Evolutionary conservation across 345 rosid genomes (phyloP).

Genomic region (Lepidium aucheri): DNA sequence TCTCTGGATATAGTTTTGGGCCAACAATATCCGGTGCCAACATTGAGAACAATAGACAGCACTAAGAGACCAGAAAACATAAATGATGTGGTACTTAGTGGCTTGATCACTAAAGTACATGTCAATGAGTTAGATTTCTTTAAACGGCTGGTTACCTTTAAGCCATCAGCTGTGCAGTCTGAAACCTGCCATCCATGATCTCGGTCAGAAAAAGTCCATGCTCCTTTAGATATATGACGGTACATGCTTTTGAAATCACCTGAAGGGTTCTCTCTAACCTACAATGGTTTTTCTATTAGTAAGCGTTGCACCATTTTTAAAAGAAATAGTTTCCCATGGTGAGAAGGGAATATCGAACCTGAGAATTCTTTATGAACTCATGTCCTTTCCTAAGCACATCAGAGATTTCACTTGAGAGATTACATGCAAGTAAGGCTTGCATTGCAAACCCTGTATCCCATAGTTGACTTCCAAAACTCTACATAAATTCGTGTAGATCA

Average conservation of each 20-base stretch:
- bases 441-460: constrained; percentile 50
- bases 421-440: constrained; percentile 39
- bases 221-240: constrained; percentile 61
- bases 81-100: background rate
- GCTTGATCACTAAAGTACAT: background rate
- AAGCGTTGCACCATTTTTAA: background rate
- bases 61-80: constrained; percentile 14
- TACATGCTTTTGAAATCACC: constrained; percentile 50
- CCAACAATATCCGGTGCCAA: constrained; percentile 42
- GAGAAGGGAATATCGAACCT: constrained; percentile 26
- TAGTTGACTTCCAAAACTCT: constrained; percentile 55
- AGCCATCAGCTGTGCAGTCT: constrained; percentile 64
- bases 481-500: background rate
- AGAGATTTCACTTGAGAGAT: constrained; percentile 29
- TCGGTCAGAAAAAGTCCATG: constrained; percentile 64
- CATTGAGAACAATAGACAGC: constrained; percentile 39
- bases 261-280: constrained; percentile 16
- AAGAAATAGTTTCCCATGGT: background rate
- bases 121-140: background rate
- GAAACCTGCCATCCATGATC: constrained; percentile 79
- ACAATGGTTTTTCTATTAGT: background rate
- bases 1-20: constrained; percentile 34
- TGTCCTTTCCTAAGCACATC: constrained; percentile 29
- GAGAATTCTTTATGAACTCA: constrained; percentile 41
- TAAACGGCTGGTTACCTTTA: constrained; percentile 29